Percentiles rank a stretch among this genome's conserved stretches.
Conservation (phyloP, 306 rosid genomes). For the Trichosanthes cucumerina region DNA sequence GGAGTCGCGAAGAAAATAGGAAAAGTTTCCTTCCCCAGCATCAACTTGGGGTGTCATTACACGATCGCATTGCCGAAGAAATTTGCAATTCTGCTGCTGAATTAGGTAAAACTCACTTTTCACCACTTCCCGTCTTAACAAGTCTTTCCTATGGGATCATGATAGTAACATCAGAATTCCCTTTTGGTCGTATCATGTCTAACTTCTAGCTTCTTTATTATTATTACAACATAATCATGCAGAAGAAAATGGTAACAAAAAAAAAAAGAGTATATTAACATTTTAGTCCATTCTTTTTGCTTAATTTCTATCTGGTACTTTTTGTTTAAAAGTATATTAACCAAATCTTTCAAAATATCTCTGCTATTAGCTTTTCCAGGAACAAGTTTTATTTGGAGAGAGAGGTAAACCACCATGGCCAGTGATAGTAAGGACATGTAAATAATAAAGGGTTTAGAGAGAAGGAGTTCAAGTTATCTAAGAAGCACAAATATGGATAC, state of each 20-base stretch:
- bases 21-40: constrained; percentile 31
- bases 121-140: background rate
- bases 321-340: background rate
- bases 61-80: constrained; percentile 68
- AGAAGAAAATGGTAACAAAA: background rate
- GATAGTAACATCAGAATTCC: background rate
- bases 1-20: constrained; percentile 61
- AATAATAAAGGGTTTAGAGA: too few species aligned
- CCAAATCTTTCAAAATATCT: background rate
- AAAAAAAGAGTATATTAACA: background rate
- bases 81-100: constrained; percentile 71
- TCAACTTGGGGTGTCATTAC: constrained; percentile 52
- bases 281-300: background rate
- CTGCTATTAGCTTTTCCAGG: background rate
- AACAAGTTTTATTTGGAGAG: background rate
- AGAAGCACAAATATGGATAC: too few species aligned
- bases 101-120: constrained; percentile 40
- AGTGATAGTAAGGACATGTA: background rate
- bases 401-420: too few species aligned
- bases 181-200: background rate
- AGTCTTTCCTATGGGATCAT: background rate
- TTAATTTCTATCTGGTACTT: background rate
- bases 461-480: too few species aligned
- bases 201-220: background rate
- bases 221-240: background rate